Evolutionary conservation across 1,284 basidiomycete genomes (phyloP), one percentile per base, ranked within the genome.

Genomic region (Rhodotorula mucilaginosa): DNA sequence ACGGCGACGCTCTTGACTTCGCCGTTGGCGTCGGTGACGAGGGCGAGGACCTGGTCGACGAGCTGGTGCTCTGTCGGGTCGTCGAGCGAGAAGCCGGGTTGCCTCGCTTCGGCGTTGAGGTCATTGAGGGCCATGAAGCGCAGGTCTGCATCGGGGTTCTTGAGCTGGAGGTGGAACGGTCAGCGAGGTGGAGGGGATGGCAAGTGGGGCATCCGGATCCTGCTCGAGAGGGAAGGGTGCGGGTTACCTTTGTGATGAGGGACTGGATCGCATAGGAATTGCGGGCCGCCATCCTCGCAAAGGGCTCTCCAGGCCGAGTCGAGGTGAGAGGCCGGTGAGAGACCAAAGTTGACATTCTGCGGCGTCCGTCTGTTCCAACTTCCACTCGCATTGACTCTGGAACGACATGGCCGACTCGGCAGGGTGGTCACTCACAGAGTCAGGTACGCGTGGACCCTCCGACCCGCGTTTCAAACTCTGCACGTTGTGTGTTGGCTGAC

Each of bases 1-100:
- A 97, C 95, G 3, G 93, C 93, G 80, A 94, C 90, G 80, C 97
- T 97, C 85, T 98, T 98, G 75, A 99, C 97, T 83, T 99, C 96
- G 21, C 92, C 93, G 78, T 97, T 97, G 82, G 89, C 89, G 83
- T 99, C 97, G 79, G 65, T 76, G 70, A 78, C 75, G 68, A 77
- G 75, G 19, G 57, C 72, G 26, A 76, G 69, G 39, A 77, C 71
- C 67, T 77, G 70, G 39, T 78, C 77, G 54, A 79, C 77, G 56
- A 75, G 68, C 61, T 69, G 67, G 48, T 70, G 69, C 68, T 79
- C 78, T 16, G 76, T 78, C n/a, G 70, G 46, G 48, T 96, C 92
- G 80, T 97, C 94, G 57, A 91, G 88, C 23, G 87, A 81, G 79
- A 91, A 91, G 67, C 85, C 87, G 61, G 82, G 62, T 51, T 76